Evolutionary conservation across 805 yeast genomes (phyloP), one percentile per base, ranked within the genome.

Genomic region (Candida yuanshanica): DNA sequence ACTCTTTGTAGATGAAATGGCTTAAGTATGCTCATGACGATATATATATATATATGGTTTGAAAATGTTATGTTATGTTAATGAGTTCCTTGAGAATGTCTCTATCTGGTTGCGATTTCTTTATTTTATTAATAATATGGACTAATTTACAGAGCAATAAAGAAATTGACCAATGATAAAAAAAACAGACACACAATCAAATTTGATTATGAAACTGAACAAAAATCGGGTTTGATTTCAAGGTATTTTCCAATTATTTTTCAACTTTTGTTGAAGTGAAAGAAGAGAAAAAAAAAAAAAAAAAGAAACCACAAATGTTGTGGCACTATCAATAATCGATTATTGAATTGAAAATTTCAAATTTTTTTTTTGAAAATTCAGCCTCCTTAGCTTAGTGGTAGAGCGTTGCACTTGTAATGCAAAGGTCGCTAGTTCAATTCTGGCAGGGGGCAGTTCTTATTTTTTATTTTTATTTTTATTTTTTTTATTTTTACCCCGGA

Each of bases 351-450:
- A n/a, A n/a, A n/a, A n/a, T n/a, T n/a, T n/a, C n/a, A n/a, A n/a
- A n/a, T n/a, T n/a, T n/a, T n/a, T n/a, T n/a, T n/a, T n/a, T n/a
- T n/a, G n/a, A n/a, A n/a, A 36, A 39, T 20, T 16, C 34, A 20
- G 95, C 95, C 95, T 75, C 80, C 77, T 86, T 87, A 86, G 95
- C 95, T 86, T 85, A 87, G 96, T 84, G 95, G 95, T 86, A 87
- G 93, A 86, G 95, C 95, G 95, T 84, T 83, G 95, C 96, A 87
- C 96, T 87, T 87, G 96, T 87, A 87, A 84, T 84, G 95, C 93
- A 82, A 83, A 83, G 91, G 89, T 83, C 91, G 88, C 87, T 81
- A 82, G 89, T 81, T 81, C 88, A 80, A 81, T 79, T 79, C 88
- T 80, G 87, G 83, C 84, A 81, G 75, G 77, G 66, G 87, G 87